phyloP scores from a whole-genome alignment of 2,329 filamentous ascomycete genomes.

The Microdochium nivale region DNA sequence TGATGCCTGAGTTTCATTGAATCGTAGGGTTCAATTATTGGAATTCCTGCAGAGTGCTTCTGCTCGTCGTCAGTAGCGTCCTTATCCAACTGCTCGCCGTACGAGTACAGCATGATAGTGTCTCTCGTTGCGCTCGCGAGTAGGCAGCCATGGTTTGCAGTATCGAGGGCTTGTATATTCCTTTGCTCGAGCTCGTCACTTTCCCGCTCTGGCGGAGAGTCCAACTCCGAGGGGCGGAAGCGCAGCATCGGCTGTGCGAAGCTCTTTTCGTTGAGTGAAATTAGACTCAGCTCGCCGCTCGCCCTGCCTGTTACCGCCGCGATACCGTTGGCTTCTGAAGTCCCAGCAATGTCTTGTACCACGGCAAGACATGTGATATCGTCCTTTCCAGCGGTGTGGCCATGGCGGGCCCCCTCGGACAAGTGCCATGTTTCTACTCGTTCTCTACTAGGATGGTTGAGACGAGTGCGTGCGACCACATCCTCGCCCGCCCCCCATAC shows the following conservation, averaged over 20 bases:
- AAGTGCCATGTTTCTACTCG: slow-evolving; percentile 24
- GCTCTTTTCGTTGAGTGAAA: slow-evolving; percentile 26
- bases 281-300: slow-evolving; percentile 37
- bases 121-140: slow-evolving; percentile 25
- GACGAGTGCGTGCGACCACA: slow-evolving; percentile 32
- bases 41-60: slow-evolving; percentile 4
- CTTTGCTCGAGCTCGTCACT: slow-evolving; percentile 9
- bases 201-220: neutral
- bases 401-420: slow-evolving; percentile 26
- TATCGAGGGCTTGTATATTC: slow-evolving; percentile 26
- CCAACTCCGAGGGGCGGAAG: slow-evolving; percentile 7
- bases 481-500: slow-evolving; percentile 45
- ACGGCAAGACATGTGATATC: slow-evolving; percentile 41
- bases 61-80: slow-evolving; percentile 3
- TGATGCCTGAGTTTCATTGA: slow-evolving; percentile 11
- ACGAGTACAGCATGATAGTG: slow-evolving; percentile 23
- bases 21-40: slow-evolving; percentile 9
- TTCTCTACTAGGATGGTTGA: slow-evolving; percentile 10
- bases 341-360: slow-evolving; percentile 20
- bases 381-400: slow-evolving; percentile 34
- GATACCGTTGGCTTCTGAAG: slow-evolving; percentile 7
- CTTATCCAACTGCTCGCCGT: slow-evolving; percentile 8
- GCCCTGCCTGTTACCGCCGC: slow-evolving; percentile 39
- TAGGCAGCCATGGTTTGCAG: slow-evolving; percentile 13
- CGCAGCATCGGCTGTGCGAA: slow-evolving; percentile 19